Evolutionary conservation across 2,329 filamentous ascomycete genomes (phyloP).

Genomic region (Aspergillus clavatus): DNA sequence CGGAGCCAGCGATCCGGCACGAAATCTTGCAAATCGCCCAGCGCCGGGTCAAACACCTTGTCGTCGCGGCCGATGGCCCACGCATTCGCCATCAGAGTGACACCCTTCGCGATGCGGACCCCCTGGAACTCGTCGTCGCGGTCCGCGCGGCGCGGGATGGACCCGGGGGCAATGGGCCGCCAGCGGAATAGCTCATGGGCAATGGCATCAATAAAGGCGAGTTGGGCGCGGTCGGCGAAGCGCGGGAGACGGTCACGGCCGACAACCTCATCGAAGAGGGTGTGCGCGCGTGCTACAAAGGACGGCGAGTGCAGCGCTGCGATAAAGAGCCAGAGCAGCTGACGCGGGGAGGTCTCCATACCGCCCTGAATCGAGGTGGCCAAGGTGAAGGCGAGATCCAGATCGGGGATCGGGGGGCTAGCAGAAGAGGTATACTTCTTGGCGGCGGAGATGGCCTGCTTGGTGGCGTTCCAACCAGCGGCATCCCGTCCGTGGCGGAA

Average conservation of each 20-base stretch:
- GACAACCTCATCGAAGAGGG: conserved; percentile 30
- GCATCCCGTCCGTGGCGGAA: conserved; percentile 15
- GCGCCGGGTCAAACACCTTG: conserved; percentile 29
- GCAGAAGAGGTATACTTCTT: conserved; percentile 33
- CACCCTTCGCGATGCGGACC: conserved; percentile 45
- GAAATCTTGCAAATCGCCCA: conserved; percentile 16
- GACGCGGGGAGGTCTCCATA: conserved; percentile 48
- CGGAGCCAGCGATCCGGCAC: conserved; percentile 18
- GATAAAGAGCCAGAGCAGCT: conserved; percentile 47
- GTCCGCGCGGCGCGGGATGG: conserved; percentile 46
- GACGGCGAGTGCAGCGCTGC: conserved; percentile 44
- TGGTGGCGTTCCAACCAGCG: conserved; percentile 24
- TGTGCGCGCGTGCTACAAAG: conserved; percentile 37
- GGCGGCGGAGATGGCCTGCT: conserved; percentile 23
- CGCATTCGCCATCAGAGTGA: conserved; percentile 43
- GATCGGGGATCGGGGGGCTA: conserved; percentile 33
- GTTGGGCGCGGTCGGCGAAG: conserved; percentile 27
- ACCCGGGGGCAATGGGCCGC: conserved; percentile 43
- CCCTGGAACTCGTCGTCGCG: conserved; percentile 46
- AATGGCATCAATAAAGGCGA: conserved; percentile 33
- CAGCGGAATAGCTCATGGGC: conserved; percentile 35
- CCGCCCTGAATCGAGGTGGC: conserved; percentile 47
- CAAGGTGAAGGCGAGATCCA: conserved; percentile 46
- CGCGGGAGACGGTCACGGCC: conserved; percentile 28
- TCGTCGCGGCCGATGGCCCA: conserved; percentile 44